phyloP scores from a whole-genome alignment of 495 filamentous ascomycete genomes.

The Tuber calosporum region DNA sequence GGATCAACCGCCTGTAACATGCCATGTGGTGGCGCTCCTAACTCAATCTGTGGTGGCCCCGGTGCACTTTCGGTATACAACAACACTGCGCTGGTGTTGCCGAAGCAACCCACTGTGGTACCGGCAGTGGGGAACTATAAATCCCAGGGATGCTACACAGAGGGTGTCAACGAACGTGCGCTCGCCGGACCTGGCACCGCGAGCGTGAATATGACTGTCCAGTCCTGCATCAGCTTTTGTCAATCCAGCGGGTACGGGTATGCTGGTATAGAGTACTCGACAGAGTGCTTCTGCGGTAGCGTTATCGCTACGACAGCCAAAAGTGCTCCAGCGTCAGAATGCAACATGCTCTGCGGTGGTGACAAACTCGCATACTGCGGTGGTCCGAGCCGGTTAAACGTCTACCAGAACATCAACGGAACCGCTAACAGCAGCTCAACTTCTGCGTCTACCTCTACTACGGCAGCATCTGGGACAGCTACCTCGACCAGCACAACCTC shows the following conservation, averaged over 20 bases:
- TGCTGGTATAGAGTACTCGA: conserved; percentile 39
- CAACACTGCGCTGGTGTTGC: conserved; percentile 37
- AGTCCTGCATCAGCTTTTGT: conserved; percentile 50
- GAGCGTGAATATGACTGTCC: conserved; percentile 26
- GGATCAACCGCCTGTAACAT: conserved; percentile 25
- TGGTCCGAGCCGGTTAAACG: conserved; percentile 10
- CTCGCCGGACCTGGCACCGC: conserved; percentile 43
- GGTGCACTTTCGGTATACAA: conserved; percentile 41
- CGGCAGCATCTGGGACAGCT: background rate
- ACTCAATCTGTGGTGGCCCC: conserved; percentile 22
- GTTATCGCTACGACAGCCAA: conserved; percentile 25
- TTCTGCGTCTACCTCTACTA: background rate
- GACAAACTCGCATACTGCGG: conserved; percentile 22
- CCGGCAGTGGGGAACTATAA: conserved; percentile 9
- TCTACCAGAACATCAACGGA: conserved; percentile 12
- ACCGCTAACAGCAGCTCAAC: background rate
- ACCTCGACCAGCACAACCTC: background rate
- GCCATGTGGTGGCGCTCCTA: conserved; percentile 22
- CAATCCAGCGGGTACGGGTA: conserved; percentile 45
- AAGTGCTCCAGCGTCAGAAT: conserved; percentile 5
- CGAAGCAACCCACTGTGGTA: conserved; percentile 22
- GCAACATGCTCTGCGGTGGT: conserved; percentile 31
- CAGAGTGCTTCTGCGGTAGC: conserved; percentile 44
- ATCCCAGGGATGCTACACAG: conserved; percentile 52
- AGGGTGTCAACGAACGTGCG: conserved; percentile 48